Evolutionary conservation across 2,329 filamentous ascomycete genomes (phyloP), one percentile per base, ranked within the genome.

Genomic region (Aquanectria penicillioides): DNA sequence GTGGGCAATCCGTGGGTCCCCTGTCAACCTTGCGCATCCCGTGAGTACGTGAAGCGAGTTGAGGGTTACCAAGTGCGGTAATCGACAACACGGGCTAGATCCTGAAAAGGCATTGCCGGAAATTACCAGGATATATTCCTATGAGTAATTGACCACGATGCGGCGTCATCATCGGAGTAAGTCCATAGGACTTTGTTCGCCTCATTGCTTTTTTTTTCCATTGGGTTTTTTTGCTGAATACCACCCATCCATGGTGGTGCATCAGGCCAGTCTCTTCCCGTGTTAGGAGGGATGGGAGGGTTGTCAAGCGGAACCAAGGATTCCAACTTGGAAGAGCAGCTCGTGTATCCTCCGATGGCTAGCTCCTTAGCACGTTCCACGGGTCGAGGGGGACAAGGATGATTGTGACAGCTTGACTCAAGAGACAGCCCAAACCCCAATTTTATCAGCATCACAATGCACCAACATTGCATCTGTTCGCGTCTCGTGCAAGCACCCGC

Each of bases 251-350:
- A n/a, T n/a, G n/a, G n/a, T n/a, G n/a, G n/a, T n/a, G n/a, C n/a
- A n/a, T n/a, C n/a, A n/a, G n/a, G n/a, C n/a, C n/a, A n/a, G n/a
- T n/a, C n/a, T n/a, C n/a, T n/a, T n/a, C n/a, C n/a, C n/a, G n/a
- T n/a, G n/a, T n/a, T n/a, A n/a, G n/a, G n/a, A n/a, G n/a, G n/a
- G n/a, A n/a, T n/a, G n/a, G n/a, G n/a, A n/a, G n/a, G n/a, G n/a
- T n/a, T n/a, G n/a, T n/a, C n/a, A n/a, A n/a, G n/a, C n/a, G n/a
- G n/a, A n/a, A n/a, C n/a, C n/a, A n/a, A n/a, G n/a, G n/a, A n/a
- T n/a, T n/a, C n/a, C n/a, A 43, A 49, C 58, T 59, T 44, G 26
- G 63, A 69, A 52, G 25, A 59, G 50, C 18, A 57, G 53, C 33
- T 48, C 61, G 53, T 64, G 29, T 50, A 43, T 56, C 31, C 52